Conservation (phyloP, 2,329 filamentous ascomycete species). For the Colletotrichum tropicicola region DNA sequence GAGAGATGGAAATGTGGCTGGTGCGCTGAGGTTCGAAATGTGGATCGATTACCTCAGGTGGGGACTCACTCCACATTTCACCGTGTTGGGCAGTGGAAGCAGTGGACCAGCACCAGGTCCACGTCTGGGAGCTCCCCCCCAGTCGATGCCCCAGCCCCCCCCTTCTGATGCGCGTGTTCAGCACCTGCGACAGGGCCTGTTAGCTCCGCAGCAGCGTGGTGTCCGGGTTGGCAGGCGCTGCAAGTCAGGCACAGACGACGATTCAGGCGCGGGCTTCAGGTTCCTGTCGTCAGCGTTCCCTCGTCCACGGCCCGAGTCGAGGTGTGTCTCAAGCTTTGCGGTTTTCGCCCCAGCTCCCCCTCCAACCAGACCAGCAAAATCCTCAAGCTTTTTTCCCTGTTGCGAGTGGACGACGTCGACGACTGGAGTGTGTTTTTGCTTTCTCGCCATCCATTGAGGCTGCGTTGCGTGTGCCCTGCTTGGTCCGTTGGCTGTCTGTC, state of each 20-base stretch:
- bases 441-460: not conserved
- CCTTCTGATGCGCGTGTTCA: constrained; percentile 1
- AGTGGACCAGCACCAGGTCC: too few relatives aligned
- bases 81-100: too few relatives aligned
- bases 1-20: too few relatives aligned
- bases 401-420: not conserved
- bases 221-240: not conserved
- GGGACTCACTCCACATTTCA: too few relatives aligned
- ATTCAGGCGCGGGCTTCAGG: not conserved
- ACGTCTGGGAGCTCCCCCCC: constrained; percentile 5
- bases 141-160: constrained; percentile 8
- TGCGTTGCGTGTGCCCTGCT: constrained; percentile 4
- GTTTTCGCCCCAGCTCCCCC: constrained; percentile 10
- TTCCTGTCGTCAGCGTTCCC: constrained; percentile 4
- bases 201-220: constrained; percentile 25
- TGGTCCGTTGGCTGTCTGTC: constrained; percentile 6
- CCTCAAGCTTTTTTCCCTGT: not conserved
- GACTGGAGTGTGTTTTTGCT: not conserved
- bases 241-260: constrained; percentile 14
- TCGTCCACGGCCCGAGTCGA: constrained; percentile 7
- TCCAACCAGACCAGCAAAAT: not conserved
- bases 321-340: constrained; percentile 22
- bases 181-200: constrained; percentile 19
- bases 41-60: too few relatives aligned
- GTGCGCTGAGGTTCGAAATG: too few relatives aligned